A percentile compares a stretch with the other conserved stretches of the same genome.
phyloP scores from a whole-genome alignment of 257 asterid species.

The Solanum pinnatisectum region DNA sequence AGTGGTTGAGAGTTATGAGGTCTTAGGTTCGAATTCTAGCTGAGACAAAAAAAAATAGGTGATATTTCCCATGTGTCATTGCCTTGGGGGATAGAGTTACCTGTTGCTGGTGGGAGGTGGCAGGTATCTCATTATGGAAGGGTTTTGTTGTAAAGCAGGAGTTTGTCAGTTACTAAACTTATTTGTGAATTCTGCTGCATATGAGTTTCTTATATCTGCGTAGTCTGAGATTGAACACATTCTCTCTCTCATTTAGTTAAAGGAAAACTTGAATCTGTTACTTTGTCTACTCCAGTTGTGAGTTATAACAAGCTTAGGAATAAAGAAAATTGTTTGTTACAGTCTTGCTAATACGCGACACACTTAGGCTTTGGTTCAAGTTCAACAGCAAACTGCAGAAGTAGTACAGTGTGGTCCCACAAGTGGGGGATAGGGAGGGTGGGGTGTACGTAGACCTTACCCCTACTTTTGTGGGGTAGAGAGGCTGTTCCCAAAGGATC shows the following conservation, averaged over 20 bases:
- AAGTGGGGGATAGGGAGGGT: neutral
- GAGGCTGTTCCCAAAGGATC: neutral
- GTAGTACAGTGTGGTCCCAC: neutral
- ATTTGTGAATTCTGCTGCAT: neutral
- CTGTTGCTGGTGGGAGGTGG: neutral
- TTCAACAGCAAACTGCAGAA: neutral
- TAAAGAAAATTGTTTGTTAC: neutral
- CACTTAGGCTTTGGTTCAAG: neutral
- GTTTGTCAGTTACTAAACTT: neutral
- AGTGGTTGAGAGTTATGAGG: neutral
- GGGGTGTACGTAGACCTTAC: neutral
- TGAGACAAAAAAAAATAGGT: neutral
- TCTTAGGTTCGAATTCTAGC: neutral
- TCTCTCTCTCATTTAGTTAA: neutral
- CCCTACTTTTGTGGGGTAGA: neutral
- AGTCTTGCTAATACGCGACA: neutral
- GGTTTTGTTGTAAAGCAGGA: neutral
- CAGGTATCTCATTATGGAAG: neutral
- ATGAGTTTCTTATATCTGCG: neutral
- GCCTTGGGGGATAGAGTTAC: too few species aligned
- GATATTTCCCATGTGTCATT: neutral
- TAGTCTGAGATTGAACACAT: neutral
- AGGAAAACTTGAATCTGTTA: neutral
- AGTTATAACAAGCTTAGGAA: neutral
- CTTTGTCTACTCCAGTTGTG: neutral